A percentile compares a stretch with the other conserved stretches of the same genome.
Conservation (phyloP, 164 flowering plant genomes). For the Chimonanthus praecox region DNA sequence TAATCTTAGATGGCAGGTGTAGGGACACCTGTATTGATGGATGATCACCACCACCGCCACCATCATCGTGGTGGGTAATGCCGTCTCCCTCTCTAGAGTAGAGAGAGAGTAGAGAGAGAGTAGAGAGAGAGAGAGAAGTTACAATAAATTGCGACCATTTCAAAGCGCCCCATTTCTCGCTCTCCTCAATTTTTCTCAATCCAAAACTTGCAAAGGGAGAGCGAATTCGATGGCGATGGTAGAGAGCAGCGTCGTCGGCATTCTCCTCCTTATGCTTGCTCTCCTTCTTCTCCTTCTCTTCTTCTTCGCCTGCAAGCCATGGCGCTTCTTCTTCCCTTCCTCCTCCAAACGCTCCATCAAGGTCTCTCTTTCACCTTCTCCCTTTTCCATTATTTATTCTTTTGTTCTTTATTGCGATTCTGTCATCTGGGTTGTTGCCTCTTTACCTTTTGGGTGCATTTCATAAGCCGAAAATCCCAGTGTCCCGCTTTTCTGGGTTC, state of each 20-base stretch:
- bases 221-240: constrained; percentile 41
- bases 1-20: too few relatives aligned
- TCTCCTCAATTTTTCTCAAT: constrained; percentile 18
- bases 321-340: constrained; percentile 57
- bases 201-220: neutral
- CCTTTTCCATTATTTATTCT: neutral
- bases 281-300: constrained; percentile 47
- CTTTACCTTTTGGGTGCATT: neutral
- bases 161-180: constrained; percentile 56
- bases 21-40: too few relatives aligned
- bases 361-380: constrained; percentile 25
- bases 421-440: neutral
- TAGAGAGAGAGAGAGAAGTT: neutral
- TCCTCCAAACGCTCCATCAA: constrained; percentile 39
- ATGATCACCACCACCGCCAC: too few relatives aligned
- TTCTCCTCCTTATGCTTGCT: constrained; percentile 44
- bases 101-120: neutral
- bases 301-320: constrained; percentile 66
- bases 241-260: constrained; percentile 34
- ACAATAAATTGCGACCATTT: constrained; percentile 48
- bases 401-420: neutral
- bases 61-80: too few relatives aligned
- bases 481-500: neutral
- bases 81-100: neutral
- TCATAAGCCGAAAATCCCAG: neutral